phyloP scores from a whole-genome alignment of 2,329 filamentous ascomycete genomes.

The Thielaviopsis musarum region DNA sequence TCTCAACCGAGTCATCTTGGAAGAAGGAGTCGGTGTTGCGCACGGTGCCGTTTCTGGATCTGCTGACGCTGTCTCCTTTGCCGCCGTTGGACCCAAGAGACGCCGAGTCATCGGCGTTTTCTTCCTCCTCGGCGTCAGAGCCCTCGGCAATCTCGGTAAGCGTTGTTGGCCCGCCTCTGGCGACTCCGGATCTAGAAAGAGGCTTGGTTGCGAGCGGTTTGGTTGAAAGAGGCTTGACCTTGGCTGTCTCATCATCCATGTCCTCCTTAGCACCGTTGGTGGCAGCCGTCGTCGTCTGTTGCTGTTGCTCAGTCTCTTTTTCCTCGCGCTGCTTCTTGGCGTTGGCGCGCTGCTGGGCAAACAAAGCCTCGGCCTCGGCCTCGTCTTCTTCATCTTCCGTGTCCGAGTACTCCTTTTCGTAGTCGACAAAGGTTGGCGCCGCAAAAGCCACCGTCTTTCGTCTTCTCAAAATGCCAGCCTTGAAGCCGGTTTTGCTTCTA shows the following conservation, averaged over 20 bases:
- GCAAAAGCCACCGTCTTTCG: slow-evolving; percentile 78
- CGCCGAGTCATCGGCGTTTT: background rate
- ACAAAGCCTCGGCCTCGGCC: slow-evolving; percentile 15
- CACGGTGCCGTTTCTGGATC: slow-evolving; percentile 70
- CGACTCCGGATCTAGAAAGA: background rate
- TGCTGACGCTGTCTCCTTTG: slow-evolving; percentile 29
- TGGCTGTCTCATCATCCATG: slow-evolving; percentile 33
- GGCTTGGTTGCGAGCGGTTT: background rate
- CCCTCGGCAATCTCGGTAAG: background rate
- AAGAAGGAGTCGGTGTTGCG: slow-evolving; percentile 94
- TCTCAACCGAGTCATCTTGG: slow-evolving; percentile 87
- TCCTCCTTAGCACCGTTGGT: slow-evolving; percentile 14
- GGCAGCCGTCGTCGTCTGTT: slow-evolving; percentile 5
- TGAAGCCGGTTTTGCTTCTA: slow-evolving; percentile 28
- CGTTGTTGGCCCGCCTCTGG: background rate
- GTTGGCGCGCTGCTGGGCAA: slow-evolving; percentile 20
- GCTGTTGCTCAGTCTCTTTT: slow-evolving; percentile 16
- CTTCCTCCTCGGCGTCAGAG: background rate
- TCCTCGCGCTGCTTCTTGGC: slow-evolving; percentile 19
- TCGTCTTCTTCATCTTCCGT: slow-evolving; percentile 50
- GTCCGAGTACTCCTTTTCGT: slow-evolving; percentile 71
- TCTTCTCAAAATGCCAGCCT: slow-evolving; percentile 69
- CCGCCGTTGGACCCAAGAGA: background rate
- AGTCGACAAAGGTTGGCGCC: slow-evolving; percentile 72
- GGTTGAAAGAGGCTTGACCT: slow-evolving; percentile 32